Evolutionary conservation across 192 early-diverging fungal genomes (phyloP).

Genomic region (Funneliformis geosporum): DNA sequence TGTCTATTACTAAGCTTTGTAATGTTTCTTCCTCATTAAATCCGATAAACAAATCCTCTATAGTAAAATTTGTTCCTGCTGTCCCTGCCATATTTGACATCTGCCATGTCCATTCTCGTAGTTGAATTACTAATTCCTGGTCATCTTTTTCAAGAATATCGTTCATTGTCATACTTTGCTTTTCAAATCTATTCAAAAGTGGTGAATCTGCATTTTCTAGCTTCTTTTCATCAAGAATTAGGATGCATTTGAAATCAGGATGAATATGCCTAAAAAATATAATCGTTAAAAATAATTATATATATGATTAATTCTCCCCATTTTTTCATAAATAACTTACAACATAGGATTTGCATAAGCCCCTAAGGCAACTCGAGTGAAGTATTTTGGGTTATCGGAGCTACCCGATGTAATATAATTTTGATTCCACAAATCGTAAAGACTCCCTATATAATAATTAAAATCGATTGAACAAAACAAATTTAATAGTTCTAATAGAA

Average conservation of each 20-base stretch:
- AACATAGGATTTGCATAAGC: slow-evolving; percentile 35
- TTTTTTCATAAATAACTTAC: background rate
- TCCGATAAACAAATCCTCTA: slow-evolving; percentile 22
- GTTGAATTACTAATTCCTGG: background rate
- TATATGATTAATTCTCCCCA: too few relatives aligned
- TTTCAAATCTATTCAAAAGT: too few relatives aligned
- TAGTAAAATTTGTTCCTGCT: background rate
- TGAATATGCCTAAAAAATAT: too few relatives aligned
- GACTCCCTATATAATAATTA: background rate
- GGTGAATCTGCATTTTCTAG: too few relatives aligned
- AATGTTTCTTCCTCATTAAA: slow-evolving; percentile 27
- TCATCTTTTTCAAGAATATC: slow-evolving; percentile 7
- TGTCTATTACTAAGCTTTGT: slow-evolving; percentile 29
- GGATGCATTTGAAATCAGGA: too few relatives aligned
- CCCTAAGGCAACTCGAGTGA: slow-evolving; percentile 25
- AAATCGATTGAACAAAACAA: background rate
- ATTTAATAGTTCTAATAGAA: background rate
- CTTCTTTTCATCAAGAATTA: too few relatives aligned
- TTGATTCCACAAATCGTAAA: slow-evolving; percentile 37
- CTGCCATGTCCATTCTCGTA: background rate
- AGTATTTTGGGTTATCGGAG: slow-evolving; percentile 24
- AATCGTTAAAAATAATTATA: too few relatives aligned
- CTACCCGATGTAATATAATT: slow-evolving; percentile 29
- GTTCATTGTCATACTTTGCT: slow-evolving; percentile 27
- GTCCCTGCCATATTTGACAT: background rate